Evolutionary conservation across 2,329 filamentous ascomycete genomes (phyloP).

Genomic region (Penicillium sp.): DNA sequence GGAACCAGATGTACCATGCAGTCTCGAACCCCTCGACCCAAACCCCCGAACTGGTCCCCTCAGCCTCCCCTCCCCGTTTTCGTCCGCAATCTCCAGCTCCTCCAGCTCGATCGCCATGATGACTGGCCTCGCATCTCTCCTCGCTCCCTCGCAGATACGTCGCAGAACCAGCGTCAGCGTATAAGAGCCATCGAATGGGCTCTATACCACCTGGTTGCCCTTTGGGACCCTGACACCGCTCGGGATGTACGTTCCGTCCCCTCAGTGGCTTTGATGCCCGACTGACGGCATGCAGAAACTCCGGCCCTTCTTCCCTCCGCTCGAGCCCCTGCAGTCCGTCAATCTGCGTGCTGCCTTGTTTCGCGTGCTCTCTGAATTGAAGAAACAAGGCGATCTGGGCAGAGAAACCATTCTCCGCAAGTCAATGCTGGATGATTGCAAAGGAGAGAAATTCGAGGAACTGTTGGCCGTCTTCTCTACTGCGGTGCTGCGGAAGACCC

Average conservation of each 20-base stretch:
- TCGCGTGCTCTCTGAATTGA: slow-evolving; percentile 72
- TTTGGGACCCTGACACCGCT: slow-evolving; percentile 73
- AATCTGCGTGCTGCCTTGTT: slow-evolving; percentile 80
- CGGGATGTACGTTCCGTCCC: slow-evolving; percentile 64
- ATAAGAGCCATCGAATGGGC: slow-evolving; percentile 81
- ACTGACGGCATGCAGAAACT: slow-evolving; percentile 73
- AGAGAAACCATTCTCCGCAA: slow-evolving; percentile 74
- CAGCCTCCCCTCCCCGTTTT: too few relatives aligned
- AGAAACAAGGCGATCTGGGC: slow-evolving; percentile 76
- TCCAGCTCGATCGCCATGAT: slow-evolving; percentile 64
- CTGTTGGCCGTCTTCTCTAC: slow-evolving; percentile 75
- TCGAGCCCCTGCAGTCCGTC: slow-evolving; percentile 80
- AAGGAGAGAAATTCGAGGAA: slow-evolving; percentile 81
- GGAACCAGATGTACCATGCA: too few relatives aligned
- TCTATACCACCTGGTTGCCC: slow-evolving; percentile 72
- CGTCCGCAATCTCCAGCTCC: slow-evolving; percentile 70
- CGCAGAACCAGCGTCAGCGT: slow-evolving; percentile 69
- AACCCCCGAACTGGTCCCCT: slow-evolving; percentile 36
- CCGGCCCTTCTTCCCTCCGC: slow-evolving; percentile 78
- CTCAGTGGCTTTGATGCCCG: too few relatives aligned
- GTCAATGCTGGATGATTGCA: slow-evolving; percentile 94
- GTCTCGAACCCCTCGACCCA: too few relatives aligned
- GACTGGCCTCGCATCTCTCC: slow-evolving; percentile 76
- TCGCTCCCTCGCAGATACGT: slow-evolving; percentile 55
- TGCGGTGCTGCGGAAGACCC: slow-evolving; percentile 63